Base-by-base conservation (phyloP, 129 eudicot species). In the Pittosporum tobira region DNA sequence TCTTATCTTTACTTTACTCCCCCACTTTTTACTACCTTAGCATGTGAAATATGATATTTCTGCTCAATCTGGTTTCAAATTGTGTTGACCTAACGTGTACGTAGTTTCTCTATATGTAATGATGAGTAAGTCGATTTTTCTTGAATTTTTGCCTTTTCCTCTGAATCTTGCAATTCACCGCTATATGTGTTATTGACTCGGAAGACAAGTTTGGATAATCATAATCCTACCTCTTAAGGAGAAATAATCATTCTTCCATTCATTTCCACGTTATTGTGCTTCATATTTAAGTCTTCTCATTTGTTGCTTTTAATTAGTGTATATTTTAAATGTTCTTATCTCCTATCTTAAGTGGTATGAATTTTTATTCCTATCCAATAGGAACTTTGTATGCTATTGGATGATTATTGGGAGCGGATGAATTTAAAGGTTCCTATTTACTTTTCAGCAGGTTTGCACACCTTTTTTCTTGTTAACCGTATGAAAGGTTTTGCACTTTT, bases 371-470 rank as follows among this genome's bases (percentile, higher is more conserved):
- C 6, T n/a, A 21, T 38, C 1, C 1, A 26, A 66, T 46, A 91
- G 99, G 99, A 91, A 74, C 83, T 91, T 19, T 87, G 96, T 53
- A 81, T 91, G 65, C 71, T 91, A 50, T 59, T 91, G 67, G 94
- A 87, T 66, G 96, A 91, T 77, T 91, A 80, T 27, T 91, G 99
- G 99, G 88, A 91, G 83, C 75, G 90, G 53, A 83, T 81, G 96
- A 87, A 81, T 69, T 80, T 91, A 13, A 76, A 81, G 61, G 91
- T 83, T 76, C 99, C 99, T 27, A 81, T 91, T 52, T 91, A 91
- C 75, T 87, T 87, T 66, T 83, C 99, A 21, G 77, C 96, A 78
- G 99, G 99, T 91, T 40, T 43, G 27, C 15, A 1, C 20, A 57
- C 34, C 61, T n/a, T n/a, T n/a, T 50, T 72, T 66, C 6, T 9